Percentiles rank a stretch among this genome's conserved stretches.
Evolutionary conservation across 345 rosid genomes (phyloP).

Genomic region (Syzygium aromaticum): DNA sequence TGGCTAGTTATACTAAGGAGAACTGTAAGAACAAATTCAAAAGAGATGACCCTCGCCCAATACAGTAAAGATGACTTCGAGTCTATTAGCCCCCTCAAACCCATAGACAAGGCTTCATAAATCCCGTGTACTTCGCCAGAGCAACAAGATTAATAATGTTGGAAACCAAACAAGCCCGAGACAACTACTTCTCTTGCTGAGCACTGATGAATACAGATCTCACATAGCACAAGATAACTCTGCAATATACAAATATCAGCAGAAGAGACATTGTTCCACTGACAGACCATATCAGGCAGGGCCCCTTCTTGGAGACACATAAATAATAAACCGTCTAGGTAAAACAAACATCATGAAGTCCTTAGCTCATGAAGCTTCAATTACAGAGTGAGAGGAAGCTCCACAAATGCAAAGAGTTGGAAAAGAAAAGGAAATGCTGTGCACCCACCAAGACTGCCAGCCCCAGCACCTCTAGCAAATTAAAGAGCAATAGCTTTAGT

Average conservation of each 20-base stretch:
- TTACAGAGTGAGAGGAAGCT: neutral
- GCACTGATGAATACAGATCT: neutral
- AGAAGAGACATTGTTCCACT: neutral
- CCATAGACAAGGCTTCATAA: neutral
- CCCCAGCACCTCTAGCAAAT: neutral
- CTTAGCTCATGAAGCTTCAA: neutral
- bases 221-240: neutral
- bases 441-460: neutral
- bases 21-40: neutral
- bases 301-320: neutral
- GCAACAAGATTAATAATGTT: neutral
- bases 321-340: neutral
- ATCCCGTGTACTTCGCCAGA: neutral
- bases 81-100: neutral
- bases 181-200: neutral
- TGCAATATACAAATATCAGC: neutral
- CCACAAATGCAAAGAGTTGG: neutral
- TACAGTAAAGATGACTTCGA: neutral
- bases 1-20: neutral
- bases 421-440: neutral
- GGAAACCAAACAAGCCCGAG: neutral
- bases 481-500: neutral
- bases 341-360: neutral
- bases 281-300: neutral
- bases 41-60: neutral